These are phyloP conservation scores for Coemansia erecta DNA, from an alignment of 192 early-diverging fungal genomes.

Conservation along the genomic window DNA sequence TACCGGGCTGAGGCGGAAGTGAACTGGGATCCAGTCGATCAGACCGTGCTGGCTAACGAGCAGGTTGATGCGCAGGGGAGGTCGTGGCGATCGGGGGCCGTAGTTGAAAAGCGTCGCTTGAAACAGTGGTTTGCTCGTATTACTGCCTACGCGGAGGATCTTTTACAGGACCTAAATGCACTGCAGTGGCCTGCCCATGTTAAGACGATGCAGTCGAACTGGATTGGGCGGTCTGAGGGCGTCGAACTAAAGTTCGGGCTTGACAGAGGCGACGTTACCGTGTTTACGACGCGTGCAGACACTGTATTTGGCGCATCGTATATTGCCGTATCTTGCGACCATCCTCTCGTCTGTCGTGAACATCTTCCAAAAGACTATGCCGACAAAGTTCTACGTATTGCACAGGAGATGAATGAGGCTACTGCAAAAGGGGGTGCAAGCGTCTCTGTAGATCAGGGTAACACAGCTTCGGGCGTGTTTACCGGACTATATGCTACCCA, in stretches of 20 bases:
- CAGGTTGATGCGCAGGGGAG: constrained; percentile 85
- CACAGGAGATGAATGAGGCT: constrained; percentile 14
- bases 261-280: constrained; percentile 39
- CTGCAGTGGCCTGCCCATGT: constrained; percentile 90
- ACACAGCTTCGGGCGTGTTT: constrained; percentile 50
- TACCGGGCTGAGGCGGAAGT: constrained; percentile 89
- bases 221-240: constrained; percentile 89
- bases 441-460: too few species aligned
- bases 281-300: constrained; percentile 79
- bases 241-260: constrained; percentile 66
- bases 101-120: constrained; percentile 80
- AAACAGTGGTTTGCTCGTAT: constrained; percentile 95
- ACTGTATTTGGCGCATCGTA: constrained; percentile 75
- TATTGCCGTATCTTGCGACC: constrained; percentile 65
- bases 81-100: constrained; percentile 88
- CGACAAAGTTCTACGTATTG: constrained; percentile 14
- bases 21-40: constrained; percentile 97
- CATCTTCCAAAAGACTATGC: constrained; percentile 15
- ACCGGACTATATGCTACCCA: constrained; percentile 65
- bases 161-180: constrained; percentile 71
- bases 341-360: constrained; percentile 51
- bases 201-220: constrained; percentile 84
- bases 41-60: constrained; percentile 95
- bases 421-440: too few species aligned
- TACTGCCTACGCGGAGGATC: constrained; percentile 76